Evolutionary conservation across 192 early-diverging fungal genomes (phyloP).

Genomic region (Globomyces pollinis-pini): DNA sequence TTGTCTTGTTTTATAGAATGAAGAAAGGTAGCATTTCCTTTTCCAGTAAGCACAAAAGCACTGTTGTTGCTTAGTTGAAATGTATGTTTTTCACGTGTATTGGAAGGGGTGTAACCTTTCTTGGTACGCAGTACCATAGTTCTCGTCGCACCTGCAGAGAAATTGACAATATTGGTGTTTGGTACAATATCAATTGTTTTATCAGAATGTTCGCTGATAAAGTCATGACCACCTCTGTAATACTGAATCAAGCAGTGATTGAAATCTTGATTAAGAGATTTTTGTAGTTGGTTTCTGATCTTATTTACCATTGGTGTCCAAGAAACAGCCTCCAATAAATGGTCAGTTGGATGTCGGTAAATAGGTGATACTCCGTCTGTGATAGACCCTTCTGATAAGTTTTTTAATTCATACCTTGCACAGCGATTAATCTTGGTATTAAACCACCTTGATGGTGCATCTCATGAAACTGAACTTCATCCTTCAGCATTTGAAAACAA

Average conservation of each 20-base stretch:
- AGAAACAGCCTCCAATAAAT: not conserved
- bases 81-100: not conserved
- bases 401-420: no score
- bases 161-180: constrained; percentile 3
- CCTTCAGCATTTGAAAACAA: not conserved
- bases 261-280: not conserved
- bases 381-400: no score
- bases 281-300: not conserved
- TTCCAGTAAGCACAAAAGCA: not conserved
- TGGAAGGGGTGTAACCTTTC: not conserved
- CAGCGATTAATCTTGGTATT: not conserved
- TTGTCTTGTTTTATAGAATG: constrained; percentile 4
- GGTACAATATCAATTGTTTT: constrained; percentile 3
- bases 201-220: constrained; percentile 7
- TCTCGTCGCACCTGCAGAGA: not conserved
- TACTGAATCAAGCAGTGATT: constrained; percentile 5
- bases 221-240: constrained; percentile 6
- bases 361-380: not conserved
- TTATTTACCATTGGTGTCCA: not conserved
- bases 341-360: constrained; percentile 5
- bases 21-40: not conserved
- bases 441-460: constrained; percentile 1
- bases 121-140: constrained; percentile 7
- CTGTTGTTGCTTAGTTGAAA: not conserved
- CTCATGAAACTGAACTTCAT: not conserved